Percentiles rank a stretch among this genome's conserved stretches.
phyloP scores from a whole-genome alignment of 129 eudicot genomes.

The Flaveria bidentis region DNA sequence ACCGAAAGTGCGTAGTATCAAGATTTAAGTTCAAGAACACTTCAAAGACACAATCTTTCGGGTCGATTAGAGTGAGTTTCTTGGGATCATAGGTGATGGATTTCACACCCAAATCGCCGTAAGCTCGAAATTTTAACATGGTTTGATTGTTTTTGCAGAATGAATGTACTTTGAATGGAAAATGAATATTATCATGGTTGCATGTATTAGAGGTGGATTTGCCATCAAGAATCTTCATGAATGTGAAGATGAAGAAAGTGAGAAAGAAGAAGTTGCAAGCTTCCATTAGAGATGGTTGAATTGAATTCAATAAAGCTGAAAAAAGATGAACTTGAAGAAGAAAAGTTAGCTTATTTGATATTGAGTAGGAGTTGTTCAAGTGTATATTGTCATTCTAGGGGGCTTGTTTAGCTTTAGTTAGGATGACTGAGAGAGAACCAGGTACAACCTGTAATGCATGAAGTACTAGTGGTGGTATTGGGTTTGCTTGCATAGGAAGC shows the following conservation, averaged over 20 bases:
- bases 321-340: background rate
- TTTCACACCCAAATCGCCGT: slow-evolving; percentile 47
- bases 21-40: slow-evolving; percentile 58
- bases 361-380: background rate
- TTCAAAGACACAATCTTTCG: slow-evolving; percentile 54
- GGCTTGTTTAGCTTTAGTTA: background rate
- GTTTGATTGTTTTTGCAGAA: slow-evolving; percentile 46
- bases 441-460: background rate
- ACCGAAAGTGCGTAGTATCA: slow-evolving; percentile 41
- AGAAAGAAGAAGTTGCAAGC: slow-evolving; percentile 25
- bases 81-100: slow-evolving; percentile 44
- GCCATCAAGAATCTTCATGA: slow-evolving; percentile 26
- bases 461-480: background rate
- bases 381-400: background rate
- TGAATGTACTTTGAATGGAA: slow-evolving; percentile 43
- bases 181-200: slow-evolving; percentile 20
- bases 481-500: background rate
- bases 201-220: slow-evolving; percentile 21
- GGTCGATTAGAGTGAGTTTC: slow-evolving; percentile 50
- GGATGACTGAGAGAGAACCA: background rate
- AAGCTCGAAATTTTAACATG: slow-evolving; percentile 36
- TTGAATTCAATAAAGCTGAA: slow-evolving; percentile 18
- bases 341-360: slow-evolving; percentile 13
- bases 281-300: slow-evolving; percentile 31
- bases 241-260: slow-evolving; percentile 32